phyloP scores from a whole-genome alignment of 352 stramenopile species.

The Phytophthora sansomeana region DNA sequence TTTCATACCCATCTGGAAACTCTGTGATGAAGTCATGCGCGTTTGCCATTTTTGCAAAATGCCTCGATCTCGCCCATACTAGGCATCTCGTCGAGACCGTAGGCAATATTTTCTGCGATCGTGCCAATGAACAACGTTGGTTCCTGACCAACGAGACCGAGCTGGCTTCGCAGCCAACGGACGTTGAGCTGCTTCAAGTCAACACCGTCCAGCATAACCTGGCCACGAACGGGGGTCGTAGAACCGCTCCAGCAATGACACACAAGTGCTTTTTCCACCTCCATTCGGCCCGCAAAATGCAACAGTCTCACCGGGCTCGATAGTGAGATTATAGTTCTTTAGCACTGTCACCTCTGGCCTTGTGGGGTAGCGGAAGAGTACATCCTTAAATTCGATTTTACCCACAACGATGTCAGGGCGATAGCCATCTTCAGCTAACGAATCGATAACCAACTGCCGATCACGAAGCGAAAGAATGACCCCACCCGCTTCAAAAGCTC shows the following conservation, averaged over 20 bases:
- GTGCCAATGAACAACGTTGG: constrained; percentile 26
- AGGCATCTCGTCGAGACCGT: constrained; percentile 65
- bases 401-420: constrained; percentile 27
- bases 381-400: constrained; percentile 42
- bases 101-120: constrained; percentile 42
- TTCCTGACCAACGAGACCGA: constrained; percentile 36
- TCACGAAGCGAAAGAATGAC: constrained; percentile 33
- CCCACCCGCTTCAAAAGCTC: constrained; percentile 40
- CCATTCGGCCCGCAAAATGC: constrained; percentile 49
- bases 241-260: constrained; percentile 51
- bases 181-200: constrained; percentile 46
- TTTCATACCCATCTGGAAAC: constrained; percentile 62
- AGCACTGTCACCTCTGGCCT: constrained; percentile 42
- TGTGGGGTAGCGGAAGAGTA: constrained; percentile 52
- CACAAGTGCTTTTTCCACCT: constrained; percentile 48
- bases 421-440: constrained; percentile 28
- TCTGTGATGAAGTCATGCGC: constrained; percentile 48
- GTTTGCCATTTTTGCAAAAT: constrained; percentile 55
- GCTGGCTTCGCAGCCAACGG: constrained; percentile 38
- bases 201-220: constrained; percentile 40
- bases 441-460: constrained; percentile 30
- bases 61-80: constrained; percentile 87
- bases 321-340: constrained; percentile 40
- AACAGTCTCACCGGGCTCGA: constrained; percentile 45
- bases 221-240: constrained; percentile 50